Evolutionary conservation across 345 rosid genomes (phyloP).

Genomic region (Rhodamnia argentea): DNA sequence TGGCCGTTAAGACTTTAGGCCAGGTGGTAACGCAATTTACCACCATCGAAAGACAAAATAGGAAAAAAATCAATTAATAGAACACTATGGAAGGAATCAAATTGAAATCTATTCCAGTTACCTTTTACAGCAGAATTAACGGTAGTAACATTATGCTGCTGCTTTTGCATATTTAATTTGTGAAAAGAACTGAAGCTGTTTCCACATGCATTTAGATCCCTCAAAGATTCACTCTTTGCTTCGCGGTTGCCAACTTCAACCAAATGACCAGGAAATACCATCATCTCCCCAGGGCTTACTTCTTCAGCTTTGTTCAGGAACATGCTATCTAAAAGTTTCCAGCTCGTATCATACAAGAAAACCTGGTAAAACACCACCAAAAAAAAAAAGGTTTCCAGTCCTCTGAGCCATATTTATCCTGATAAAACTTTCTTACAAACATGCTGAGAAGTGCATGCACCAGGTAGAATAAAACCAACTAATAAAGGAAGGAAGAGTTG

Average conservation of each 20-base stretch:
- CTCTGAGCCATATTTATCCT: not conserved
- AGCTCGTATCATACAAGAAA: slow-evolving; percentile 35
- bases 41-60: not conserved
- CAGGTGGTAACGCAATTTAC: not conserved
- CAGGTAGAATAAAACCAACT: not conserved
- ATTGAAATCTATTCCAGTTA: not conserved
- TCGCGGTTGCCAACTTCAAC: slow-evolving; percentile 39
- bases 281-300: slow-evolving; percentile 31
- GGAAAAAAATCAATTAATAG: not conserved
- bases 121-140: not conserved
- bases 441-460: not conserved
- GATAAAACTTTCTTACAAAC: not conserved
- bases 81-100: not conserved
- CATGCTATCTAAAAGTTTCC: slow-evolving; percentile 28
- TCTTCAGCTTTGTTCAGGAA: slow-evolving; percentile 42
- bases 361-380: slow-evolving; percentile 15
- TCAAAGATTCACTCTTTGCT: slow-evolving; percentile 1
- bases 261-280: slow-evolving; percentile 31
- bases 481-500: not conserved
- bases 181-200: not conserved
- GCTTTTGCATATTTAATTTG: slow-evolving; percentile 1
- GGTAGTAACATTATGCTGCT: not conserved
- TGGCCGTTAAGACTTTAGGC: not conserved
- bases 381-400: not conserved
- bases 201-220: not conserved